Conservation (phyloP, 768 basidiomycete species). For the Pleurotus eryngii region DNA sequence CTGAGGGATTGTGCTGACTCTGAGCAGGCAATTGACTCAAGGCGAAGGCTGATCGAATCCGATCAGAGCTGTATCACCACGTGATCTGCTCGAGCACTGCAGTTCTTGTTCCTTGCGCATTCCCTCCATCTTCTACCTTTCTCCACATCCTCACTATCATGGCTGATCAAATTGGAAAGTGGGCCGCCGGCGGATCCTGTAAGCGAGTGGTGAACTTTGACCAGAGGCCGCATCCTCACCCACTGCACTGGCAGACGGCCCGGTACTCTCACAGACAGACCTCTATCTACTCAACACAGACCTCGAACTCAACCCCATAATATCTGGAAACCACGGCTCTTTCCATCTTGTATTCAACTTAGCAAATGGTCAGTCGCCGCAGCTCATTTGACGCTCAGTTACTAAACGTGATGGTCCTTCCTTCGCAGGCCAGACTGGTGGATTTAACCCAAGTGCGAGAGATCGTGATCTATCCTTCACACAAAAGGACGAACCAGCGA, state of each 20-base stretch:
- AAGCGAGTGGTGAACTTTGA: slow-evolving; percentile 13
- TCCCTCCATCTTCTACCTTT: no score
- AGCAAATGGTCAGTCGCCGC: slow-evolving; percentile 46
- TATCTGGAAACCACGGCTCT: slow-evolving; percentile 40
- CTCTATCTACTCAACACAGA: slow-evolving; percentile 72
- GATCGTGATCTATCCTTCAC: slow-evolving; percentile 56
- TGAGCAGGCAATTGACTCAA: no score
- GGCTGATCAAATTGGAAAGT: slow-evolving; percentile 33
- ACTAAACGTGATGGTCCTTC: not conserved
- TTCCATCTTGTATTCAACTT: slow-evolving; percentile 76
- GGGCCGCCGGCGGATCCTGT: slow-evolving; percentile 44
- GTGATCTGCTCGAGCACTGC: no score
- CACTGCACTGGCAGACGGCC: slow-evolving; percentile 53
- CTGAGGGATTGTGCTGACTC: no score
- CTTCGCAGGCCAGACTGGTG: slow-evolving; percentile 51
- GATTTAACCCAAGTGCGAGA: slow-evolving; percentile 57
- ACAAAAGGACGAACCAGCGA: slow-evolving; percentile 61
- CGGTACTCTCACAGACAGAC: slow-evolving; percentile 76
- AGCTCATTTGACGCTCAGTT: not conserved
- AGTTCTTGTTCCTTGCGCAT: no score
- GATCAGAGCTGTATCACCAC: no score
- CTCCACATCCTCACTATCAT: slow-evolving; percentile 7
- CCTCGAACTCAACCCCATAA: slow-evolving; percentile 72
- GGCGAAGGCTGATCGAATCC: no score
- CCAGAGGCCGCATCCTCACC: not conserved